Conservation (phyloP, 73 alveolate genomes). For the Paramecium primaurelia region DNA sequence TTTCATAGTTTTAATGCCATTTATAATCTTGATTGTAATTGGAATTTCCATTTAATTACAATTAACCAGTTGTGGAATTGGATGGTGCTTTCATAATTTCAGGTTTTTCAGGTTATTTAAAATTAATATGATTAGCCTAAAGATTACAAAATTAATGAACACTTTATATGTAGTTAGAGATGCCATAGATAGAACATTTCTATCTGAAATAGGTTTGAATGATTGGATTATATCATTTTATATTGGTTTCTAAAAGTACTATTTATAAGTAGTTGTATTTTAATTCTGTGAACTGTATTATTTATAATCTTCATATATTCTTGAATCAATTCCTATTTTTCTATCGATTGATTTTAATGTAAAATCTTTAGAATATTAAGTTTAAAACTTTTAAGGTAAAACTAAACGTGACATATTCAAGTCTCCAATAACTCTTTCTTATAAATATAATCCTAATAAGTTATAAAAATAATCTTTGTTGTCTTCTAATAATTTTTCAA, state of each 20-base stretch:
- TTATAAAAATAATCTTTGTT: conserved; percentile 30
- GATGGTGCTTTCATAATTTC: neutral
- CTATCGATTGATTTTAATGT: neutral
- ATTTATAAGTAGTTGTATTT: neutral
- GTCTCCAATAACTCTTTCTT: conserved; percentile 9
- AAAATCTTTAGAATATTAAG: neutral
- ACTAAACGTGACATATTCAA: conserved; percentile 15
- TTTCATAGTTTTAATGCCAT: neutral
- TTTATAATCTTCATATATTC: conserved; percentile 22
- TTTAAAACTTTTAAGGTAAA: neutral
- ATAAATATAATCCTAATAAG: conserved; percentile 26
- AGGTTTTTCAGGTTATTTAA: conserved; percentile 25
- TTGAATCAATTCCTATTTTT: neutral
- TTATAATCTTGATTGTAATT: neutral
- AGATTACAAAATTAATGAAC: neutral
- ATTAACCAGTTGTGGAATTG: neutral
- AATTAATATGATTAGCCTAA: conserved; percentile 40
- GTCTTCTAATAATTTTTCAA: conserved; percentile 28
- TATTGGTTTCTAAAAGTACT: neutral
- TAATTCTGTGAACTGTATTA: neutral
- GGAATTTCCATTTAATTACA: neutral
- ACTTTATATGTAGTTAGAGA: conserved; percentile 38
- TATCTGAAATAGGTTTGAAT: neutral
- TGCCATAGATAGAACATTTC: neutral
- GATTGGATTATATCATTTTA: neutral